phyloP scores from a whole-genome alignment of 352 stramenopile species.

The Phytophthora melonis region DNA sequence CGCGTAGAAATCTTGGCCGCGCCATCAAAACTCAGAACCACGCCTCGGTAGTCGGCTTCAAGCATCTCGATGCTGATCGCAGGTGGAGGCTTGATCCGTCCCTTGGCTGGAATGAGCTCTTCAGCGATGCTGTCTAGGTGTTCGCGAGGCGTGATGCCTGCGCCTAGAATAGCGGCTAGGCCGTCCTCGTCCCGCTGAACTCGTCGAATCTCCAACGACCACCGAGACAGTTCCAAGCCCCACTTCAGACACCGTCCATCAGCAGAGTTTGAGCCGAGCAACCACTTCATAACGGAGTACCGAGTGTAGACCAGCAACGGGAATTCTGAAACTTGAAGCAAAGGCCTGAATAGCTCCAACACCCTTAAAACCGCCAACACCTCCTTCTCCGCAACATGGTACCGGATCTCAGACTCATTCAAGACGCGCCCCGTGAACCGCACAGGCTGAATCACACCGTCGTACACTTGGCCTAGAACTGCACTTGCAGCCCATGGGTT shows the following conservation, averaged over 20 bases:
- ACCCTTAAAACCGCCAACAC: background rate
- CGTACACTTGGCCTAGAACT: too few relatives aligned
- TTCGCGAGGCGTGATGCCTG: conserved; percentile 17
- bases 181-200: conserved; percentile 7
- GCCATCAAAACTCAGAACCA: conserved; percentile 22
- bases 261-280: conserved; percentile 1
- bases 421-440: background rate
- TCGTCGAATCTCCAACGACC: conserved; percentile 2
- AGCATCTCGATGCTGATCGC: conserved; percentile 15
- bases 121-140: conserved; percentile 7
- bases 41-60: background rate
- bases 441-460: background rate
- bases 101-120: conserved; percentile 15
- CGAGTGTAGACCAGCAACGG: background rate
- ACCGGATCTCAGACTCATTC: conserved; percentile 1
- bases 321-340: background rate
- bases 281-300: conserved; percentile 17
- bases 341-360: background rate
- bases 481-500: too few relatives aligned
- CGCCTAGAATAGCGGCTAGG: conserved; percentile 15
- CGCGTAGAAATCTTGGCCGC: conserved; percentile 8
- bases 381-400: conserved; percentile 6
- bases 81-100: background rate
- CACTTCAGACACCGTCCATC: background rate
- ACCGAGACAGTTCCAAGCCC: conserved; percentile 1